Conservation (phyloP, 192 early-diverging fungal genomes). For the Rhizophlyctis rosea region DNA sequence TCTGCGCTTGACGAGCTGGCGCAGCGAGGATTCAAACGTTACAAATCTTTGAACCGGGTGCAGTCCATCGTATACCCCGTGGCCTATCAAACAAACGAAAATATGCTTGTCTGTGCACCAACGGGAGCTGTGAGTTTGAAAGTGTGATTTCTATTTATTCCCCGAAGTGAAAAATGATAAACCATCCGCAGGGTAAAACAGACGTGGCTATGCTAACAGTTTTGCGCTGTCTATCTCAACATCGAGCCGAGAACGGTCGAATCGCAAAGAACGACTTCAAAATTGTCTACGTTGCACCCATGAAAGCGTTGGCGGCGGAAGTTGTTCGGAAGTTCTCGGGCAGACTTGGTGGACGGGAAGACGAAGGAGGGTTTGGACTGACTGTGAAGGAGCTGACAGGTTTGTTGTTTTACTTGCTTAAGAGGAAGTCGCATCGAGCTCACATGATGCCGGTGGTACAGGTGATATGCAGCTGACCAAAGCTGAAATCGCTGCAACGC, state of each 20-base stretch:
- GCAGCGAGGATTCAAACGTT: conserved; percentile 73
- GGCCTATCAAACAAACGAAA: conserved; percentile 94
- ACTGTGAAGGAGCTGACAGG: conserved; percentile 88
- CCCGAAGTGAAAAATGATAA: too few relatives aligned
- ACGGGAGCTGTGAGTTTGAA: conserved; percentile 88
- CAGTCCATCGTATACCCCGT: conserved; percentile 94
- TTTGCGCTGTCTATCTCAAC: conserved; percentile 72
- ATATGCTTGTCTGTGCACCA: conserved; percentile 97
- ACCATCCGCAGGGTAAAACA: conserved; percentile 78
- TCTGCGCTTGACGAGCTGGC: conserved; percentile 70
- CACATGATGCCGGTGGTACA: neutral
- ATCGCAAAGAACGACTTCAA: conserved; percentile 91
- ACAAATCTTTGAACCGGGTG: conserved; percentile 86
- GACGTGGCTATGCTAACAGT: conserved; percentile 96
- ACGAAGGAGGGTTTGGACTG: conserved; percentile 71
- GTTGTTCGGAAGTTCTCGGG: conserved; percentile 88
- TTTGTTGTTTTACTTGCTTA: too few relatives aligned
- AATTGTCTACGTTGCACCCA: conserved; percentile 96
- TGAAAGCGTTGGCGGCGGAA: conserved; percentile 98
- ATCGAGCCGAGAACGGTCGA: conserved; percentile 32
- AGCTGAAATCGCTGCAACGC: conserved; percentile 85
- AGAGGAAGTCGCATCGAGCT: neutral
- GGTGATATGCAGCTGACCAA: conserved; percentile 99
- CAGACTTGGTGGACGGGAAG: conserved; percentile 55
- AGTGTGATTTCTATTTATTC: conserved; percentile 2